Base-by-base conservation (phyloP, 139 green algal species). In the Chlorella sorokiniana region DNA sequence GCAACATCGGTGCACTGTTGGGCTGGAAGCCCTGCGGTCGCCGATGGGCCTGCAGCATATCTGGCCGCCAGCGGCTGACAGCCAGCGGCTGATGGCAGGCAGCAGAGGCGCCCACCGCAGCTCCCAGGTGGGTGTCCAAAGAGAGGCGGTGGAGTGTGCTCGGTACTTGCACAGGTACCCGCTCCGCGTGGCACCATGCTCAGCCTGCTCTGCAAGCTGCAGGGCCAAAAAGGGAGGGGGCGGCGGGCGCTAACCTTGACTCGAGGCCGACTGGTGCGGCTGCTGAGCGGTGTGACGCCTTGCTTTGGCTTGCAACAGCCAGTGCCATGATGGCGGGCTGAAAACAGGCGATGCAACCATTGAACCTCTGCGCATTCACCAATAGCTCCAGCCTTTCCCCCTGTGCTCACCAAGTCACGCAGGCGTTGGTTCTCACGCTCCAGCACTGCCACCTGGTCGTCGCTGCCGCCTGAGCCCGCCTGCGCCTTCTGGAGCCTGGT, bases 151-250 rank as follows among this genome's bases (percentile, higher is more conserved):
- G 9, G 81, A 56, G 22, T 86, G 84, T 6, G 76, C 81, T n/a
- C 88, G 81, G 73, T 91, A 89, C 79, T 93, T 93, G 37, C 40
- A 73, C 37, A 93, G 80, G 76, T 92, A 93, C 20, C 88, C 86
- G 29, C 69, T 82, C 64, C 83, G 85, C 8, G n/a, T 76, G 41
- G 79, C 78, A 10, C 79, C 79, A 3, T 51, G 22, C 29, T 37
- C 62, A 3, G 72, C 71, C 33, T 69, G 71, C 54, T 86, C 79
- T 0, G 69, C 59, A 18, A 85, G 59, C 84, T 86, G 71, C 48
- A 33, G 51, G 18, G 23, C 14, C 16, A 16, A 16, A 11, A 16
- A 31, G 59, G 22, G 59, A 65, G 22, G 22, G 25, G 22, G 22
- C 25, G 59, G 59, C 25, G 20, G 20, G 59, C 25, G 59, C 59